A percentile compares a stretch with the other conserved stretches of the same genome.
phyloP scores from a whole-genome alignment of 768 basidiomycete genomes.

The Mycena chlorophos region DNA sequence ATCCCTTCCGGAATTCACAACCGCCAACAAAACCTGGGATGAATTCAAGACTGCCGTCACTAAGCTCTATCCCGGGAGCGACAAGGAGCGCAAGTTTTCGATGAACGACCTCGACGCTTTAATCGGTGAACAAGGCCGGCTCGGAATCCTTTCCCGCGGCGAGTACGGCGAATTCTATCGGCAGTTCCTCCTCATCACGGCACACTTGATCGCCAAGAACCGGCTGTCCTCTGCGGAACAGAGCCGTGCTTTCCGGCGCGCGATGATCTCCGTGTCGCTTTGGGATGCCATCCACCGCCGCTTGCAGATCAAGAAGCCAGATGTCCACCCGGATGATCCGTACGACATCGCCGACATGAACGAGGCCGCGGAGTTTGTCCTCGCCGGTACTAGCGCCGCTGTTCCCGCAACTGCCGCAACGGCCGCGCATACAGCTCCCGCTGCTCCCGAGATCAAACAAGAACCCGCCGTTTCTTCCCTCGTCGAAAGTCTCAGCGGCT shows the following conservation, averaged over 20 bases:
- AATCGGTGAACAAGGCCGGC: conserved; percentile 19
- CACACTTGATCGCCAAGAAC: conserved; percentile 20
- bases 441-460: not conserved
- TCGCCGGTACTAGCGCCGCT: conserved; percentile 6
- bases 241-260: conserved; percentile 19
- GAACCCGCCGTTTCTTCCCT: conserved; percentile 2
- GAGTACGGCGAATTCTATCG: conserved; percentile 24
- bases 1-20: conserved; percentile 10
- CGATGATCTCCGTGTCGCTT: conserved; percentile 6
- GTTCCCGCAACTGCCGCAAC: not conserved
- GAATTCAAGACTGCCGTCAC: conserved; percentile 26
- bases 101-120: conserved; percentile 25
- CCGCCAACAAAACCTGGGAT: conserved; percentile 14
- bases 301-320: conserved; percentile 22
- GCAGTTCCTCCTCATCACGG: conserved; percentile 22
- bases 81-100: conserved; percentile 17
- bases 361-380: conserved; percentile 23
- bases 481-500: conserved; percentile 6
- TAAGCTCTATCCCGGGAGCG: conserved; percentile 25
- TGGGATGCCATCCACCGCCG: conserved; percentile 9
- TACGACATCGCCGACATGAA: conserved; percentile 24
- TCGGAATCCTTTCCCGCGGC: conserved; percentile 14
- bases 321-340: conserved; percentile 28
- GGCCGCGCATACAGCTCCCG: not conserved
- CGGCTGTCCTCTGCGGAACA: conserved; percentile 20